These are phyloP conservation scores for Asclepias syriaca DNA, from an alignment of 257 asterid species.

Conservation along the genomic window DNA sequence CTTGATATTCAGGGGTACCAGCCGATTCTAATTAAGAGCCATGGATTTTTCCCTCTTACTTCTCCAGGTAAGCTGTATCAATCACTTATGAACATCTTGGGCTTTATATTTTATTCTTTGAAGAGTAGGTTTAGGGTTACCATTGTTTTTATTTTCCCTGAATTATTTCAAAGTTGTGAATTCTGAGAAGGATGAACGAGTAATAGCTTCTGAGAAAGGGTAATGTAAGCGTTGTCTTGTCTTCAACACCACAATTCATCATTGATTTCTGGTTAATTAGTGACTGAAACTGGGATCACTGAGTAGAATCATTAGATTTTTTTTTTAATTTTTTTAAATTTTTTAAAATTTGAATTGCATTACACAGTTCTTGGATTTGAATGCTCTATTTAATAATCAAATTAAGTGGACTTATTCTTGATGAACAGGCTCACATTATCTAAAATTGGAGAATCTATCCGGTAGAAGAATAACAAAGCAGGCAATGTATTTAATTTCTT, in stretches of 20 bases:
- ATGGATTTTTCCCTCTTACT: constrained; percentile 33
- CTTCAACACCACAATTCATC: neutral
- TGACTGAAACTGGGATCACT: neutral
- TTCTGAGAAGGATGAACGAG: neutral
- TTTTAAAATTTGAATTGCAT: neutral
- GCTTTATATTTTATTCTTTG: neutral
- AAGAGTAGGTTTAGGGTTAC: neutral
- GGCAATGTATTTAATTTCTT: constrained; percentile 34
- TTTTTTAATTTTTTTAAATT: too few species aligned
- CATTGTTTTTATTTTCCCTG: neutral
- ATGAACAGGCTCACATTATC: constrained; percentile 40
- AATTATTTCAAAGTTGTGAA: neutral
- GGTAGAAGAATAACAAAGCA: constrained; percentile 27
- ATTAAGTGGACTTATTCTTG: neutral
- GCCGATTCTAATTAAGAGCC: constrained; percentile 45
- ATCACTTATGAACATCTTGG: neutral
- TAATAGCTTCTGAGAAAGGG: neutral
- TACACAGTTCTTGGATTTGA: neutral
- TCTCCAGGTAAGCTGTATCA: constrained; percentile 40
- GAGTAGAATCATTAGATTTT: neutral
- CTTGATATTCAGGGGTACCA: constrained; percentile 42
- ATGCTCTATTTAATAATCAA: neutral
- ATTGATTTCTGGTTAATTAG: neutral
- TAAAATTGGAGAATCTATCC: constrained; percentile 55
- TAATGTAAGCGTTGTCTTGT: neutral